Conservation (phyloP, 179 eudicot species). For the Silene vulgaris region DNA sequence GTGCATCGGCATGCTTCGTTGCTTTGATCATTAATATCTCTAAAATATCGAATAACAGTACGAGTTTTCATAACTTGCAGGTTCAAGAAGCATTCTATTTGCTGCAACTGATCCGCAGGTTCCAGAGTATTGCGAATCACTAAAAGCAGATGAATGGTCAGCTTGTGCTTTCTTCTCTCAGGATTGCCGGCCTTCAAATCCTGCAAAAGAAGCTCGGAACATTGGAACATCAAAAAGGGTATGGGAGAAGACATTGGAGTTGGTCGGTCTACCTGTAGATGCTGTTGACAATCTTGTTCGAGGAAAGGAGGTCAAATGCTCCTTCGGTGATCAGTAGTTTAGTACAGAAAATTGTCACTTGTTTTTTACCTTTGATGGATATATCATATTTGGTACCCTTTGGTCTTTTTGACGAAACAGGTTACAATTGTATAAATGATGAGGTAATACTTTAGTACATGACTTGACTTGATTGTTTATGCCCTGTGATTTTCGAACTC, state of each 20-base stretch:
- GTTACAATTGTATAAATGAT: too few relatives aligned
- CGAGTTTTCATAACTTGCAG: slow-evolving; percentile 34
- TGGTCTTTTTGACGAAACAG: too few relatives aligned
- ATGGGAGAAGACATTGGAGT: slow-evolving; percentile 86
- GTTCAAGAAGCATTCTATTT: slow-evolving; percentile 88
- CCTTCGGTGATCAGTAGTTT: slow-evolving; percentile 38
- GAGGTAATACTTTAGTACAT: too few relatives aligned
- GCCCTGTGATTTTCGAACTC: too few relatives aligned
- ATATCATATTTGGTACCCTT: too few relatives aligned
- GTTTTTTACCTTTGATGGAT: neutral
- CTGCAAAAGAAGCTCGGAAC: slow-evolving; percentile 88
- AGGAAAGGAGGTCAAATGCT: slow-evolving; percentile 68
- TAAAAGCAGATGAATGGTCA: slow-evolving; percentile 87
- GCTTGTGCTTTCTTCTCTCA: slow-evolving; percentile 72
- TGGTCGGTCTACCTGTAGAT: slow-evolving; percentile 71
- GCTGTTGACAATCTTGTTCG: slow-evolving; percentile 70
- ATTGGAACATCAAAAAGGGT: slow-evolving; percentile 50
- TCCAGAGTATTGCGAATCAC: slow-evolving; percentile 66
- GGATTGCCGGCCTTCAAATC: slow-evolving; percentile 85
- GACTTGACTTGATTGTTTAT: too few relatives aligned
- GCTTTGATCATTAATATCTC: too few relatives aligned
- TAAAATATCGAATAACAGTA: too few relatives aligned
- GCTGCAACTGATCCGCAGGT: slow-evolving; percentile 95
- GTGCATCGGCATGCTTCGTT: too few relatives aligned
- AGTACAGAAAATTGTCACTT: slow-evolving; percentile 18